Evolutionary conservation across 73 alveolate species (phyloP).

Genomic region (Tetrahymena elliotti): DNA sequence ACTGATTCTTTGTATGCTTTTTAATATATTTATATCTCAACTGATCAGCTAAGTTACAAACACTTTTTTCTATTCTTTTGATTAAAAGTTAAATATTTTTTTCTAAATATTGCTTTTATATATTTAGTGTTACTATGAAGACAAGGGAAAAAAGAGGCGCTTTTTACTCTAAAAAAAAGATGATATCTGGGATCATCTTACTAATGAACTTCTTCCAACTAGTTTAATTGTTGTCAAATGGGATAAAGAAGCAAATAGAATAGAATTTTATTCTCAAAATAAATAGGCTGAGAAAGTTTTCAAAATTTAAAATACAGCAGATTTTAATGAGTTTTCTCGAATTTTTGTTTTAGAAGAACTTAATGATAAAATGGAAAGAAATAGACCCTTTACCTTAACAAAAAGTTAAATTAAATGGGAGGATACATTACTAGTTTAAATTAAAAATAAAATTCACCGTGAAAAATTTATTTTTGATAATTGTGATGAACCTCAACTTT

Average conservation of each 20-base stretch:
- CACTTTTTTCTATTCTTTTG: not conserved
- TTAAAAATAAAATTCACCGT: not conserved
- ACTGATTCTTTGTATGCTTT: not conserved
- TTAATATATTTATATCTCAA: not conserved
- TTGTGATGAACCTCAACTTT: not conserved
- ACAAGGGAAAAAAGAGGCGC: not conserved
- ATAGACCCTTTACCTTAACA: not conserved
- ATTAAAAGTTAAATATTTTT: not conserved
- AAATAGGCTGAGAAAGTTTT: not conserved
- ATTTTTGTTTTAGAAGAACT: not conserved
- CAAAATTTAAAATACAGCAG: not conserved
- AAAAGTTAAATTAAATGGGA: not conserved
- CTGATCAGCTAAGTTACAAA: not conserved
- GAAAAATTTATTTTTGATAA: not conserved
- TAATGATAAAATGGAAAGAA: not conserved
- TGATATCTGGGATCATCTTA: not conserved
- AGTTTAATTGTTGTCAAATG: not conserved
- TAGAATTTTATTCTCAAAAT: not conserved
- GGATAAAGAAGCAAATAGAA: not conserved
- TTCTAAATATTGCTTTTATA: not conserved
- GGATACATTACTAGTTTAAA: not conserved
- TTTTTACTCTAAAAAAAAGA: not conserved
- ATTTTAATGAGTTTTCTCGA: not conserved
- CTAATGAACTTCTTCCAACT: not conserved
- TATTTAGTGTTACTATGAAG: not conserved